Base-by-base conservation (phyloP, 1,284 basidiomycete species). In the Cystobasidium slooffiae region DNA sequence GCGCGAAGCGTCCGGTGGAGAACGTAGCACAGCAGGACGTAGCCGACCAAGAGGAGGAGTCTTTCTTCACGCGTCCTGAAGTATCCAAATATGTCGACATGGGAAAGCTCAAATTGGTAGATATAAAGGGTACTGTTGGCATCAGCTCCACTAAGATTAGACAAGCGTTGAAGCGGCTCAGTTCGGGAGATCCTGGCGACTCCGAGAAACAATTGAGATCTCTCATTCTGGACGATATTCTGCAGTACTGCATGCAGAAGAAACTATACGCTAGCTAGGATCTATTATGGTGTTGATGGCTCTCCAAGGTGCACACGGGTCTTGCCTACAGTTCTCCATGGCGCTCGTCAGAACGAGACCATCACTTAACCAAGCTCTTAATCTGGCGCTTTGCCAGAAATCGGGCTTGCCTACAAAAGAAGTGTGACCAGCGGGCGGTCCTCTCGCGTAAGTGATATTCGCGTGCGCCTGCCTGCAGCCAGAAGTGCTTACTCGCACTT, bases 111-210 rank as follows among this genome's bases (percentile, higher is more conserved):
- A 79, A 82, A 31, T 82, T 92, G 55, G 84, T 90, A 20, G 87
- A 91, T 65, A 87, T 91, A 66, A 87, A 86, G 0, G 82, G 85
- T 18, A 83, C 85, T 49, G 86, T 88, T 79, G 86, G 83, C 0
- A 87, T 89, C 77, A 93, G 92, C 22, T 47, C 43, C 6, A 63
- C 61, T 3, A 63, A 63, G 20, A 63, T 63, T 4, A 22, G 61
- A n/a, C 44, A 63, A 37, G 49, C 51, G 9, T 52, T 66, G 9
- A 53, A 53, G 31, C 37, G 37, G 31, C 64, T 66, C 0, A 12
- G 18, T 22, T 41, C 41, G 31, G 12, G 22, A 66, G n/a, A 66
- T 53, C 8, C 22, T 39, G 64, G 14, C 12, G 64, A 66, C 14
- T n/a, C 47, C 7, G 51, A 66, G n/a, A 37, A 51, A 41, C 18